Base-by-base conservation (phyloP, 371 early-diverging fungal species). In the Mucor circinelloides region DNA sequence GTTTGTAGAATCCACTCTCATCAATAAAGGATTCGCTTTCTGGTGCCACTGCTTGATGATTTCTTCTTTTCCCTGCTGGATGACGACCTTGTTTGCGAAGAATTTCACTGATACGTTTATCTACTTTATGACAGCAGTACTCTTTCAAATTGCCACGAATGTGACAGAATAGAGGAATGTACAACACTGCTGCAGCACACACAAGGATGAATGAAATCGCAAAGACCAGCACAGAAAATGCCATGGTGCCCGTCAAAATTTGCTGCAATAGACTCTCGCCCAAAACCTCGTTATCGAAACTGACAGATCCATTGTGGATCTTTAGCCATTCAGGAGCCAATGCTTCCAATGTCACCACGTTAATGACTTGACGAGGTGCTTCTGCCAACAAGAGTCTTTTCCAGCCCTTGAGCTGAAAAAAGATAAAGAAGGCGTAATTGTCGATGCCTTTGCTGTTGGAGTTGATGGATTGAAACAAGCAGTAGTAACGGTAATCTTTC, bases 131-230 rank as follows among this genome's bases (percentile, higher is more conserved):
- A 70, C 93, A 94, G 69, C 94, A 93, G 69, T 91, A 96, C 71
- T 96, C 96, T 75, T 96, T 96, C 61, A 96, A 77, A 68, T 95
- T 96, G 21, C 96, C 96, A 36, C 86, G 89, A 60, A 96, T 93
- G 57, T 87, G 85, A 71, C 87, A 90, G 34, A 94, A 73, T 38
- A 96, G 74, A 7, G 95, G 96, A 36, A 96, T 83, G 70, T 96
- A 96, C 34, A 94, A 46, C 31, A 94, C 63, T 15, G 81, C 78
- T 17, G 95, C 95, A 31, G 83, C 54, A 15, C 91, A 72, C 4
- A 91, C 85, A 30, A 74, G 71, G 1, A 89, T 8, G 40, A 89
- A 79, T 1, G 89, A 85, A 10, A 93, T 67, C 13, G 81, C 64
- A 60, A 81, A 81, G 0, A 81, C 61, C 2, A 74, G 21, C 1